These are phyloP conservation scores for Agroathelia rolfsii DNA, from an alignment of 1,284 basidiomycete species.

Conservation along the genomic window DNA sequence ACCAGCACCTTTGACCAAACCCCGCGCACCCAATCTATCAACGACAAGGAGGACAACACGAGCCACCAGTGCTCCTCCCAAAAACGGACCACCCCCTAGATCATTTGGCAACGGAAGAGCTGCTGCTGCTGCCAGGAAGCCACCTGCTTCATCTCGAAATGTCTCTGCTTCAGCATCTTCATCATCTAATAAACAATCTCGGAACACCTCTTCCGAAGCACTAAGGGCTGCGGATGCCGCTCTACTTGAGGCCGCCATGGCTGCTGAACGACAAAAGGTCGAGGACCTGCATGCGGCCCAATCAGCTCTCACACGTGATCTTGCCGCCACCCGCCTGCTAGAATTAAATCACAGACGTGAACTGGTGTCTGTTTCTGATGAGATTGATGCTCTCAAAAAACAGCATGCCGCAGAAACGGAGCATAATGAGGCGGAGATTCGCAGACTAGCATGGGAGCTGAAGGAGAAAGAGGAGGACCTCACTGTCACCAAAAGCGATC, in stretches of 20 bases:
- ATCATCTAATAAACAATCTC: slow-evolving; percentile 42
- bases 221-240: slow-evolving; percentile 41
- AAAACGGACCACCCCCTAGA: slow-evolving; percentile 19
- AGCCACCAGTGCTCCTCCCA: slow-evolving; percentile 60
- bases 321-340: slow-evolving; percentile 46
- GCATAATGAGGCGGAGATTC: slow-evolving; percentile 51
- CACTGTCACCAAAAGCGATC: slow-evolving; percentile 38
- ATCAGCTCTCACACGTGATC: slow-evolving; percentile 42
- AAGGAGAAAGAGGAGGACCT: slow-evolving; percentile 52
- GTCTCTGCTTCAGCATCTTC: slow-evolving; percentile 22
- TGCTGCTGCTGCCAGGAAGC: no score
- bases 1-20: no score
- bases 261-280: slow-evolving; percentile 53
- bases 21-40: no score
- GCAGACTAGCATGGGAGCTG: slow-evolving; percentile 49
- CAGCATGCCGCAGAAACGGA: slow-evolving; percentile 48
- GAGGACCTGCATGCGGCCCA: slow-evolving; percentile 57
- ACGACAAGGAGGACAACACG: slow-evolving; percentile 28
- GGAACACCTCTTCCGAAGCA: slow-evolving; percentile 39
- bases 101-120: slow-evolving; percentile 18
- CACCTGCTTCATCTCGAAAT: no score
- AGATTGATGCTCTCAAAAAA: slow-evolving; percentile 54
- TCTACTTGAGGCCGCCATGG: slow-evolving; percentile 49
- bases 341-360: slow-evolving; percentile 56
- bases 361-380: slow-evolving; percentile 51